A percentile compares a stretch with the other conserved stretches of the same genome.
Conservation (phyloP, 208 protist genomes). For the Leishmania arabica region DNA sequence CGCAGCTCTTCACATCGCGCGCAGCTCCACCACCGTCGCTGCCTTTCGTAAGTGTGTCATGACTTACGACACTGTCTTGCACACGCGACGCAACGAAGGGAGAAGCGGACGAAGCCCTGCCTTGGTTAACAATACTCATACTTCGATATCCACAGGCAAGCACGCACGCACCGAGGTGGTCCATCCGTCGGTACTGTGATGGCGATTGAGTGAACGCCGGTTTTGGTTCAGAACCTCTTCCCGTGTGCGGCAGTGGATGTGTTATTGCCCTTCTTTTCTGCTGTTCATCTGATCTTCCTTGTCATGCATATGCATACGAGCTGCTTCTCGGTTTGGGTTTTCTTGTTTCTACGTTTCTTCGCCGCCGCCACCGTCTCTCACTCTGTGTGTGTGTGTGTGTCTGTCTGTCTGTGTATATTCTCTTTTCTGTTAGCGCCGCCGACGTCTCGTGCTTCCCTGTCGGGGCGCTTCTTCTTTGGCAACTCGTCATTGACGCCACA, state of each 20-base stretch:
- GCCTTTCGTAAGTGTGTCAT: neutral
- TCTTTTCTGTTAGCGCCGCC: no score
- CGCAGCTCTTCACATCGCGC: neutral
- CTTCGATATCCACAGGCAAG: neutral
- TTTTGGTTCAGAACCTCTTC: neutral
- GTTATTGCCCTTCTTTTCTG: neutral
- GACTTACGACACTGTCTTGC: neutral
- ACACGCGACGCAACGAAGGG: conserved; percentile 1
- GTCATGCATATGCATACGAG: neutral
- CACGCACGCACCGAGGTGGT: neutral
- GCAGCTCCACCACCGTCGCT: neutral
- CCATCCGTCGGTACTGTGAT: neutral
- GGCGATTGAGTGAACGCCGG: neutral
- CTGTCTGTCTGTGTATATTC: no score
- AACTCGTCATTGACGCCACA: no score
- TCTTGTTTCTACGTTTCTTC: no score
- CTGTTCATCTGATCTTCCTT: neutral
- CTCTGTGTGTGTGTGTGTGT: no score
- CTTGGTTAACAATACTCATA: neutral
- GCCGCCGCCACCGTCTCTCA: no score
- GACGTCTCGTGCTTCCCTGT: no score
- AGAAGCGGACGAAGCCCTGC: neutral
- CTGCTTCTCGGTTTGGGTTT: no score
- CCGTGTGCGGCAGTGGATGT: neutral
- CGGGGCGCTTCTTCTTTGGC: no score